Base-by-base conservation (phyloP, 2,329 filamentous ascomycete genomes). In the Aspergillus ustus region DNA sequence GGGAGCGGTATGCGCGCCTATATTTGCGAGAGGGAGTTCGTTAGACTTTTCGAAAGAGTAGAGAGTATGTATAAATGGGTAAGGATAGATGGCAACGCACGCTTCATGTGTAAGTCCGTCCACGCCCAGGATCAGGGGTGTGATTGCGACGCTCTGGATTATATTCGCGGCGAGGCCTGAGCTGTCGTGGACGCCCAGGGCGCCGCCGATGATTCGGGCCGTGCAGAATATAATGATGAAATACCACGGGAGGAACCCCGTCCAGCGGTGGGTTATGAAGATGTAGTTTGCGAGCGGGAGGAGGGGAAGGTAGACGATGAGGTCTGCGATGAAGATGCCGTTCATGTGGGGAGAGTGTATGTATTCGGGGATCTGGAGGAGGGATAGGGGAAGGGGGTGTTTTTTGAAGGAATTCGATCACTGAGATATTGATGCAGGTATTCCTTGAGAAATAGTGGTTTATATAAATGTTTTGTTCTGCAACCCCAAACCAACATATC, bases 161-260 rank as follows among this genome's bases (percentile, higher is more conserved):
- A 81, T 69, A 9, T 66, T 68, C 4, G 76, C 78, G 2, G 69
- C 64, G 25, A 65, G 59, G 60, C 68, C 69, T 3, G 60, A 31
- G 8, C 20, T 40, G 37, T 54, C 43, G 2, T 55, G 59, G 1
- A 66, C 37, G 3, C 59, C 63, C 7, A 71, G 19, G 4, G 54
- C 69, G 43, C 67, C 73, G 15, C 75, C 73, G 7, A 78, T 59
- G 25, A 82, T 73, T 8, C 75, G 73, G 0, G 80, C 68, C 1
- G 64, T 63, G 48, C 78, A 79, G 59, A 81, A 82, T 4, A 70
- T 58, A 31, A 71, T 60, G 4, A 81, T 66, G 59, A 77, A 81
- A 28, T 71, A 55, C 78, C 79, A 82, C 48, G 77, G 76, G 4
- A 81, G 45, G 4, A 77, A 54, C n/a, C 76, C 76, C 6, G 62